A percentile compares a stretch with the other conserved stretches of the same genome.
Evolutionary conservation across 345 rosid genomes (phyloP).

Genomic region (Arabis hirsuta): DNA sequence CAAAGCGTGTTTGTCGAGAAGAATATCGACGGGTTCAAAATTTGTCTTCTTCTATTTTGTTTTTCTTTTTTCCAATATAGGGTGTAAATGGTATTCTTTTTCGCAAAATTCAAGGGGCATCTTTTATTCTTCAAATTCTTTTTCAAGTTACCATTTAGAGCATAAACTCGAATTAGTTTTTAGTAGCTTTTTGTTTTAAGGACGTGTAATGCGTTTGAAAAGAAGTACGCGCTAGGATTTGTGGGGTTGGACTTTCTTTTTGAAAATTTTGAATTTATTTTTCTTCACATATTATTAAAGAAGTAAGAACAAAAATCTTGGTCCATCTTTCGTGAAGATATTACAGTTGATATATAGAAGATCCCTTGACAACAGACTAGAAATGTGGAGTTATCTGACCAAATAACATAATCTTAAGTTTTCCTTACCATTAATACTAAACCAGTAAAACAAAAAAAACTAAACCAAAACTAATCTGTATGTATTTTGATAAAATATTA

Average conservation of each 20-base stretch:
- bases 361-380: too few relatives aligned
- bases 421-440: too few relatives aligned
- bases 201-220: conserved; percentile 21
- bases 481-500: too few relatives aligned
- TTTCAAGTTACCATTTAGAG: too few relatives aligned
- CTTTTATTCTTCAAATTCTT: too few relatives aligned
- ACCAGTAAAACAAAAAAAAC: too few relatives aligned
- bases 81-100: too few relatives aligned
- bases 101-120: too few relatives aligned
- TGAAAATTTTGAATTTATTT: neutral
- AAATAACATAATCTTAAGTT: too few relatives aligned
- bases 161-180: neutral
- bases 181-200: neutral
- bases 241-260: neutral
- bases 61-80: neutral
- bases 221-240: conserved; percentile 19
- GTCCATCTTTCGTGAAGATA: neutral
- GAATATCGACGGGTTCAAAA: conserved; percentile 18
- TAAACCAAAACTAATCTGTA: too few relatives aligned
- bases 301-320: conserved; percentile 5
- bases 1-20: conserved; percentile 30
- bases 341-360: too few relatives aligned
- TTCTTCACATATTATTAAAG: neutral
- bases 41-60: conserved; percentile 18
- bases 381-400: too few relatives aligned